Percentiles rank a stretch among this genome's conserved stretches.
These are phyloP conservation scores for Picea sitchensis DNA, from an alignment of 75 land plant genomes.

Conservation along the genomic window DNA sequence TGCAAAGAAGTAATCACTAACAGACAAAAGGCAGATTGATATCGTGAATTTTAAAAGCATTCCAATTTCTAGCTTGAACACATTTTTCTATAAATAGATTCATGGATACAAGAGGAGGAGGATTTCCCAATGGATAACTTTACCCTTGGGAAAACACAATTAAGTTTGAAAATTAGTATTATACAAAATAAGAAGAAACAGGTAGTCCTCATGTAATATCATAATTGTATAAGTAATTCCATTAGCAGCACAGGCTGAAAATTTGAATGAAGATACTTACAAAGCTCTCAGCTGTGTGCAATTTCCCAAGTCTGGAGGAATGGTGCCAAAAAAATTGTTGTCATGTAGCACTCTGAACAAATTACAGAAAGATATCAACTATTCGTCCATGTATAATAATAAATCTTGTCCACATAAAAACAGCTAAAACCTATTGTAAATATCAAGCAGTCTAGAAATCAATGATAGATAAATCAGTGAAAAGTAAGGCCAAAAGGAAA, in stretches of 20 bases:
- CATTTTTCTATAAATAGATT: no score
- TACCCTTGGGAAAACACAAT: neutral
- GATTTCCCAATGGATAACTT: neutral
- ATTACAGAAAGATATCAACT: neutral
- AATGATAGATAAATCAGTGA: neutral
- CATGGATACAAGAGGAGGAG: no score
- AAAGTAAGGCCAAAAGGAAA: neutral
- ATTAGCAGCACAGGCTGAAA: neutral
- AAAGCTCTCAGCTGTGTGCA: slow-evolving; percentile 63
- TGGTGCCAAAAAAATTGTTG: slow-evolving; percentile 78
- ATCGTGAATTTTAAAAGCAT: neutral
- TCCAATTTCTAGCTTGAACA: no score
- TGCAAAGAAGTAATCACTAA: no score
- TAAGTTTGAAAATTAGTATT: neutral
- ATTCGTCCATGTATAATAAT: neutral
- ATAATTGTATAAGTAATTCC: no score
- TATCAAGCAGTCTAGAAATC: neutral
- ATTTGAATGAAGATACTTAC: slow-evolving; percentile 38
- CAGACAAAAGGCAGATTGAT: neutral
- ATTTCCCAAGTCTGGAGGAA: slow-evolving; percentile 75
- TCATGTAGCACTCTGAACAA: slow-evolving; percentile 66
- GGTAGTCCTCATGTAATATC: no score
- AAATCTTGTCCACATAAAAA: neutral
- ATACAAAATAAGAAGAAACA: no score
- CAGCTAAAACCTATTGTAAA: neutral